phyloP scores from a whole-genome alignment of 768 basidiomycete genomes.

The Rubroboletus satanas region DNA sequence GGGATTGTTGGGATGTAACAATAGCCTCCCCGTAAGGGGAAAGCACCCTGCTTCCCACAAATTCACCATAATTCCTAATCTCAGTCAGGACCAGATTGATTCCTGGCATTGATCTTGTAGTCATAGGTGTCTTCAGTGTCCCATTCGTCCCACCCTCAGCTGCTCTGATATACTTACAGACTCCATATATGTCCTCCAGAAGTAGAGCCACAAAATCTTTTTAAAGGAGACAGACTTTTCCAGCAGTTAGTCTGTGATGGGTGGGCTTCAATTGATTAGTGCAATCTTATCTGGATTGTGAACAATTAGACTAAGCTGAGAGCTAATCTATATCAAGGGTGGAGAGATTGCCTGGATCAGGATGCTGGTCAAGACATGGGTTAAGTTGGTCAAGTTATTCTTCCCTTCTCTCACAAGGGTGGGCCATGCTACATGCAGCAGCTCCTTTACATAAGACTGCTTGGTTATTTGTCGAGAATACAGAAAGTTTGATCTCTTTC shows the following conservation, averaged over 20 bases:
- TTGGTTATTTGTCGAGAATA: constrained; percentile 41
- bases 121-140: too few relatives aligned
- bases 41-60: too few relatives aligned
- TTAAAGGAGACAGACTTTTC: constrained; percentile 37
- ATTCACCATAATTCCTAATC: too few relatives aligned
- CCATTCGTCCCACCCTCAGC: too few relatives aligned
- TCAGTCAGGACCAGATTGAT: too few relatives aligned
- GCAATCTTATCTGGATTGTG: constrained; percentile 31
- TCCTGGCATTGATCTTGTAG: too few relatives aligned
- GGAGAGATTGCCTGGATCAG: constrained; percentile 23
- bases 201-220: constrained; percentile 24
- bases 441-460: constrained; percentile 41
- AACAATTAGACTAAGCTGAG: constrained; percentile 35
- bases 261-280: constrained; percentile 43
- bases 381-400: neutral
- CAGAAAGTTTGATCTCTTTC: constrained; percentile 41
- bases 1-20: too few relatives aligned
- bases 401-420: constrained; percentile 39
- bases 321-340: constrained; percentile 33
- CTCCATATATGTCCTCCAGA: constrained; percentile 20
- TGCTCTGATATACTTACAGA: constrained; percentile 30
- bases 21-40: too few relatives aligned
- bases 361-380: neutral
- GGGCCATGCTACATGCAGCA: constrained; percentile 42
- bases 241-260: constrained; percentile 44